Evolutionary conservation across 495 filamentous ascomycete species (phyloP).

Genomic region (Penicillium manginii): DNA sequence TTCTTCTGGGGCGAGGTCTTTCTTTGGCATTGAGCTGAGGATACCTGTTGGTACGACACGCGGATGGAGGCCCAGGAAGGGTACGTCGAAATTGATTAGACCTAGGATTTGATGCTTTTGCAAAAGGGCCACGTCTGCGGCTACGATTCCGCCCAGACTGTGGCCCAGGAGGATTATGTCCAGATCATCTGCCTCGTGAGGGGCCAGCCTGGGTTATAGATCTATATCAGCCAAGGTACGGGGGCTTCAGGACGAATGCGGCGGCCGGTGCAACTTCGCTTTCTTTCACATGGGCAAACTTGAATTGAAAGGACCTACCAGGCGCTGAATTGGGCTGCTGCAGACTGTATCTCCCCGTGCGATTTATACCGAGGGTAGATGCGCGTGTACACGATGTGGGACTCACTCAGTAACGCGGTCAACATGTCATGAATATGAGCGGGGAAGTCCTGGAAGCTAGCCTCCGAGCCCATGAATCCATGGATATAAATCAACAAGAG

Average conservation of each 20-base stretch:
- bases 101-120: constrained; percentile 76
- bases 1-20: constrained; percentile 37
- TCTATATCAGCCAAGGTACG: constrained; percentile 4
- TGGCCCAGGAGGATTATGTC: constrained; percentile 88
- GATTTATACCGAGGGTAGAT: constrained; percentile 93
- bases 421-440: constrained; percentile 83
- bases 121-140: constrained; percentile 76
- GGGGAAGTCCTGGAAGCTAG: constrained; percentile 85
- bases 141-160: constrained; percentile 85
- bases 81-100: constrained; percentile 82
- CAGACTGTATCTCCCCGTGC: constrained; percentile 71
- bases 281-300: no score
- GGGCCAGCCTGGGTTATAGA: constrained; percentile 61
- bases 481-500: constrained; percentile 86
- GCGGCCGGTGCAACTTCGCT: neutral
- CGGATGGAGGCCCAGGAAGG: constrained; percentile 87
- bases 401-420: constrained; percentile 66
- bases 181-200: constrained; percentile 72
- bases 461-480: constrained; percentile 91
- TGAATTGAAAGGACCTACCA: constrained; percentile 71
- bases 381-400: constrained; percentile 83
- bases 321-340: constrained; percentile 76
- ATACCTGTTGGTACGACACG: constrained; percentile 82
- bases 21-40: constrained; percentile 70
- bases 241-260: neutral